Conservation (phyloP, 1,139 yeast genomes). For the Suhomyces kunorum region DNA sequence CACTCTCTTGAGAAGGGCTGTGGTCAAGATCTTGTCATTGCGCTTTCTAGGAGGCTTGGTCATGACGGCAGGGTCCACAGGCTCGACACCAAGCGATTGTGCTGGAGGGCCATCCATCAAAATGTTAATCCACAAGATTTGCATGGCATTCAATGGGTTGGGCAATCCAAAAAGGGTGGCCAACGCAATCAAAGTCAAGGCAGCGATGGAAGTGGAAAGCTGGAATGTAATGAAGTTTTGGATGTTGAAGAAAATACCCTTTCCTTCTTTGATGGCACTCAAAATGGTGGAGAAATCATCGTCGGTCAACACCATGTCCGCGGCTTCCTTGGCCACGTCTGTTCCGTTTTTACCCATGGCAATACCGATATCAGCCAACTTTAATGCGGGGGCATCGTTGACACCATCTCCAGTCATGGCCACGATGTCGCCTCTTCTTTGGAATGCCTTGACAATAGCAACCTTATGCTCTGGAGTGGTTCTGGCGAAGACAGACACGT, state of each 20-base stretch:
- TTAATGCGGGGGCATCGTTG: conserved; percentile 98
- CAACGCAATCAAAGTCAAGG: conserved; percentile 82
- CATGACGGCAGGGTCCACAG: conserved; percentile 95
- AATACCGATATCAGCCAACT: conserved; percentile 95
- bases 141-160: conserved; percentile 98
- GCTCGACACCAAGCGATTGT: conserved; percentile 94
- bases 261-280: conserved; percentile 93
- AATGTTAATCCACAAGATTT: conserved; percentile 94
- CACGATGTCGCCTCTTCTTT: conserved; percentile 89
- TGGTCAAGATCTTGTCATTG: conserved; percentile 76
- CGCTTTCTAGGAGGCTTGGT: conserved; percentile 89
- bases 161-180: conserved; percentile 86
- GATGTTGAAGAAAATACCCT: conserved; percentile 91
- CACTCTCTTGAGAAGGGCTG: conserved; percentile 66
- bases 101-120: conserved; percentile 99
- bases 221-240: conserved; percentile 94
- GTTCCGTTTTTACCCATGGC: conserved; percentile 98
- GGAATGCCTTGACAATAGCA: conserved; percentile 86
- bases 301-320: conserved; percentile 96
- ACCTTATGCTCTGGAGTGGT: conserved; percentile 97
- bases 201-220: conserved; percentile 93
- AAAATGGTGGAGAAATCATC: conserved; percentile 93
- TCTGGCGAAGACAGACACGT: conserved; percentile 91
- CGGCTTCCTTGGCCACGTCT: conserved; percentile 97
- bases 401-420: conserved; percentile 99